phyloP scores from a whole-genome alignment of 2,329 filamentous ascomycete genomes.

The Thielaviopsis populi region DNA sequence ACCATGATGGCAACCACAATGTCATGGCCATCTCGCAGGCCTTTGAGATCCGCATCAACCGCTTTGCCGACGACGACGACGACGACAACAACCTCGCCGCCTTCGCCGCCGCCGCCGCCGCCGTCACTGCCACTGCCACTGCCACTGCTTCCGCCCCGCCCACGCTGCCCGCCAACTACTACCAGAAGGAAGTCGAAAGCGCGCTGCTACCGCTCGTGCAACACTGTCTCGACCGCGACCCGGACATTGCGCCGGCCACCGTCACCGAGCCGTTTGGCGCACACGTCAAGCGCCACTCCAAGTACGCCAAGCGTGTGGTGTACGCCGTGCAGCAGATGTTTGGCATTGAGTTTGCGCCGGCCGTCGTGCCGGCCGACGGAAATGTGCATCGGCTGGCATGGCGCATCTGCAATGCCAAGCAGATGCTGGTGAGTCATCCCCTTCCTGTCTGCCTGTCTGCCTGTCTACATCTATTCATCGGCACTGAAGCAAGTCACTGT shows the following conservation, averaged over 20 bases:
- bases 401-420: conserved; percentile 91
- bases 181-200: conserved; percentile 57
- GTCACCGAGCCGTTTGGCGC: conserved; percentile 72
- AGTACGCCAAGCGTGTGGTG: conserved; percentile 78
- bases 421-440: conserved; percentile 53
- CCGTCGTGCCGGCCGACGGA: conserved; percentile 83
- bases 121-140: background rate
- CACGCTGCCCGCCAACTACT: conserved; percentile 35
- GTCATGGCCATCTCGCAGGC: conserved; percentile 89
- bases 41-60: conserved; percentile 74
- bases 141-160: background rate
- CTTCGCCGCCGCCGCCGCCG: too few relatives aligned
- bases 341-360: conserved; percentile 84
- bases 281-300: conserved; percentile 71
- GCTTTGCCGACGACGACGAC: conserved; percentile 63
- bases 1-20: conserved; percentile 82
- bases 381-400: conserved; percentile 82
- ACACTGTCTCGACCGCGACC: conserved; percentile 86
- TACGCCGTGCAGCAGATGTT: conserved; percentile 96
- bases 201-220: conserved; percentile 69
- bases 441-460: too few relatives aligned
- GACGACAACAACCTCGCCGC: too few relatives aligned
- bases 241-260: conserved; percentile 71
- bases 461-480: too few relatives aligned
- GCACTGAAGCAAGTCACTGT: too few relatives aligned